These are phyloP conservation scores for Borealophlyctis nickersoniae DNA, from an alignment of 192 early-diverging fungal genomes.

Conservation along the genomic window DNA sequence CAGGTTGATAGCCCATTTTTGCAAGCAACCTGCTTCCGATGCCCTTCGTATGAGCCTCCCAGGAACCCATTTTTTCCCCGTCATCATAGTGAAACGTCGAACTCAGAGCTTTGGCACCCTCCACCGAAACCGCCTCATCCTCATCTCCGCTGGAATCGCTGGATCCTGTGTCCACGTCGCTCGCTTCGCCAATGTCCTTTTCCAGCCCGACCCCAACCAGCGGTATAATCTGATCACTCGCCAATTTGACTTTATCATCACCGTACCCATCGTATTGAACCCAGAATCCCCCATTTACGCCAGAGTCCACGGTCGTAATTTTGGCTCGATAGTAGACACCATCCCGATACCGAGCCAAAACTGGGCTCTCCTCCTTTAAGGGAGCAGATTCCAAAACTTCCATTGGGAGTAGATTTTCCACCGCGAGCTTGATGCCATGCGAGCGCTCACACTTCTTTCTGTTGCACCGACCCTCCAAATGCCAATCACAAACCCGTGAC, in stretches of 20 bases:
- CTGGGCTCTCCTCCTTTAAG: not conserved
- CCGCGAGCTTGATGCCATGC: slow-evolving; percentile 9
- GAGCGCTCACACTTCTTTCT: slow-evolving; percentile 3
- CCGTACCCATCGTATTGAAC: slow-evolving; percentile 13
- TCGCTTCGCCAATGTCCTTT: not conserved
- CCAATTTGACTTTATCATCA: not conserved
- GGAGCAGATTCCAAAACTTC: slow-evolving; percentile 11
- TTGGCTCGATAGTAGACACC: slow-evolving; percentile 19
- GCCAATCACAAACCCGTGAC: not conserved
- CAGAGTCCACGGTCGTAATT: not conserved
- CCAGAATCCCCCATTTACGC: slow-evolving; percentile 4
- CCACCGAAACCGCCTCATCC: slow-evolving; percentile 3
- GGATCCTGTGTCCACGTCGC: not conserved
- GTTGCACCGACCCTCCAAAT: not conserved
- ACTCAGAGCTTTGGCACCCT: not conserved
- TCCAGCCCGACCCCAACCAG: not conserved
- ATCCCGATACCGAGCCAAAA: slow-evolving; percentile 15
- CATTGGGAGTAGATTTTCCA: slow-evolving; percentile 12
- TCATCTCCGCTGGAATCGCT: slow-evolving; percentile 2
- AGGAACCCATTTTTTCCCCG: slow-evolving; percentile 21
- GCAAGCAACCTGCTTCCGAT: slow-evolving; percentile 26
- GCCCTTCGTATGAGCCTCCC: slow-evolving; percentile 30
- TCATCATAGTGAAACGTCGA: slow-evolving; percentile 29
- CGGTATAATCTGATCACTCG: slow-evolving; percentile 6
- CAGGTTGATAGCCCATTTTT: slow-evolving; percentile 28